A percentile compares a stretch with the other conserved stretches of the same genome.
These are phyloP conservation scores for Sugiyamaella sp. DNA, from an alignment of 1,139 yeast species.

Conservation along the genomic window DNA sequence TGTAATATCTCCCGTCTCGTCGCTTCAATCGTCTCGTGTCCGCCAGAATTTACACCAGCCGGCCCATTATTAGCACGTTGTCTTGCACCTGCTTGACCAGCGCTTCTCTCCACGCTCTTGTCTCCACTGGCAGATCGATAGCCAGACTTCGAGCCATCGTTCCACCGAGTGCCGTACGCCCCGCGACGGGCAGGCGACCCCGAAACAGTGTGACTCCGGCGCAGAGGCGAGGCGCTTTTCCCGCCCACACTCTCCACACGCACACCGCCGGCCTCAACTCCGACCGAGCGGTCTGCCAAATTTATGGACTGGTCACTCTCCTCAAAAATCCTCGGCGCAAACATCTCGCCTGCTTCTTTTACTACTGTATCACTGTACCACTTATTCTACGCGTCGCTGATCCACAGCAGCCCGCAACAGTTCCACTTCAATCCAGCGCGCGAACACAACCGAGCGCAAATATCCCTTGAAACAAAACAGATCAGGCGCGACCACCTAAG, in stretches of 20 bases:
- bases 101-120: neutral
- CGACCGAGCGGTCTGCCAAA: neutral
- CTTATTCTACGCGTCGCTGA: slow-evolving; percentile 1
- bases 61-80: neutral
- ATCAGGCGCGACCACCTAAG: too few species aligned
- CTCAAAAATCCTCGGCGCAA: slow-evolving; percentile 12
- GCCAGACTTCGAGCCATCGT: neutral
- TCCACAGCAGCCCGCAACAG: neutral
- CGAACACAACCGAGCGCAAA: too few species aligned
- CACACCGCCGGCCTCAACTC: neutral
- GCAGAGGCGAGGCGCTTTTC: slow-evolving; percentile 8
- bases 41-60: too few species aligned
- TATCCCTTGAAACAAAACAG: too few species aligned
- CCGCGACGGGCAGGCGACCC: slow-evolving; percentile 9
- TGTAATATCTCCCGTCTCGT: slow-evolving; percentile 15
- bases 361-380: too few species aligned
- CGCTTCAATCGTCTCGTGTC: slow-evolving; percentile 7
- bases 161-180: neutral
- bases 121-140: neutral
- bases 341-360: slow-evolving; percentile 1
- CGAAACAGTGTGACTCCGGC: slow-evolving; percentile 14
- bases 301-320: slow-evolving; percentile 1
- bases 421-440: neutral
- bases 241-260: neutral
- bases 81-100: neutral